phyloP scores from a whole-genome alignment of 371 early-diverging fungal genomes.

The Funneliformis caledonium region DNA sequence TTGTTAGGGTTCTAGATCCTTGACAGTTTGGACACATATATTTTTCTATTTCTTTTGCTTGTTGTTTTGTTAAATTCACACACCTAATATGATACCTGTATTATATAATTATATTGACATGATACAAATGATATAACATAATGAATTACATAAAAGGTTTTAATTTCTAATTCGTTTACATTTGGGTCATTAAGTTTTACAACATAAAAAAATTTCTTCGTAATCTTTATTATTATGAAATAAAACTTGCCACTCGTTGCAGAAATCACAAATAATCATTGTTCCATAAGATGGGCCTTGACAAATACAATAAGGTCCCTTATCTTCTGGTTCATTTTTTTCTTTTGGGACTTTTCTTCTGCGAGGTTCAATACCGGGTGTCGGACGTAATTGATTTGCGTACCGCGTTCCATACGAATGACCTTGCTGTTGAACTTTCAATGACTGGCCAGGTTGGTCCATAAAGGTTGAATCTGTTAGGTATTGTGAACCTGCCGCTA shows the following conservation, averaged over 20 bases:
- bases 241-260: constrained; percentile 40
- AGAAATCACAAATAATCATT: constrained; percentile 41
- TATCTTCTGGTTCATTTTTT: constrained; percentile 16
- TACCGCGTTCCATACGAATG: constrained; percentile 37
- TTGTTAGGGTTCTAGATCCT: constrained; percentile 1
- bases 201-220: constrained; percentile 20
- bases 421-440: constrained; percentile 20
- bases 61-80: constrained; percentile 34
- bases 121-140: constrained; percentile 7
- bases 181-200: neutral
- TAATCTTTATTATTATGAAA: constrained; percentile 11
- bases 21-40: constrained; percentile 39
- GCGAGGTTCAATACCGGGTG: constrained; percentile 24
- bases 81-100: constrained; percentile 40
- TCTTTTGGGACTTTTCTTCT: neutral
- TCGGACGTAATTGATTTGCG: constrained; percentile 31
- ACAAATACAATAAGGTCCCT: constrained; percentile 40
- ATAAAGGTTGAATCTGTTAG: constrained; percentile 20
- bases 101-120: neutral
- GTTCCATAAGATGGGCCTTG: constrained; percentile 35
- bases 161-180: constrained; percentile 1
- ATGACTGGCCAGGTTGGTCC: constrained; percentile 6
- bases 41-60: constrained; percentile 33
- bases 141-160: neutral
- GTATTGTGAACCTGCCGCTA: constrained; percentile 15